These are phyloP conservation scores for Coniophora puteana DNA, from an alignment of 1,284 basidiomycete genomes.

Conservation along the genomic window DNA sequence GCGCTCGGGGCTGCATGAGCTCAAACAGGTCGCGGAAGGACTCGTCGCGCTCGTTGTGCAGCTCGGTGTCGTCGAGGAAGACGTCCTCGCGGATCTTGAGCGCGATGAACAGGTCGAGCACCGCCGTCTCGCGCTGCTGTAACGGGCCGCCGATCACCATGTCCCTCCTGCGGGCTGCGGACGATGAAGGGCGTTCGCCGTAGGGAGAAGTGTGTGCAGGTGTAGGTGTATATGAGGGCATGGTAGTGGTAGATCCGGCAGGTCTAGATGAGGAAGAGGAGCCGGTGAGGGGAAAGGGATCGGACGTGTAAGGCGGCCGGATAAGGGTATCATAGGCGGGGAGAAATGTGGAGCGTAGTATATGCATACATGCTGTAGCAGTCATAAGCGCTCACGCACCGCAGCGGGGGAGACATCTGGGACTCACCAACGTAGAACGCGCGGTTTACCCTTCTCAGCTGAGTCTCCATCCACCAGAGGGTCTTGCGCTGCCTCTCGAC, in stretches of 20 bases:
- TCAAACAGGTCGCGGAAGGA: slow-evolving; percentile 74
- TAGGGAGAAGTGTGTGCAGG: slow-evolving; percentile 20
- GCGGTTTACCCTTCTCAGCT: slow-evolving; percentile 60
- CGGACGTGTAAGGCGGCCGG: slow-evolving; percentile 63
- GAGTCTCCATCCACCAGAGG: slow-evolving; percentile 64
- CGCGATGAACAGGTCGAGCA: slow-evolving; percentile 74
- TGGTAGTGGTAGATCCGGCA: slow-evolving; percentile 19
- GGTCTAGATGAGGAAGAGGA: slow-evolving; percentile 24
- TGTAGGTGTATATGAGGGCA: slow-evolving; percentile 17
- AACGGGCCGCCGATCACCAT: no score
- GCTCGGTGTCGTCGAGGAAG: slow-evolving; percentile 63
- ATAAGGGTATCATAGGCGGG: slow-evolving; percentile 60
- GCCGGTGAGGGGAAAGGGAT: slow-evolving; percentile 60
- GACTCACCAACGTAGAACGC: slow-evolving; percentile 59
- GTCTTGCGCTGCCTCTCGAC: slow-evolving; percentile 55
- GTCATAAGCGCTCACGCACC: slow-evolving; percentile 9
- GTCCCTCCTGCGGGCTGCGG: no score
- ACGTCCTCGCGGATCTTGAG: slow-evolving; percentile 76
- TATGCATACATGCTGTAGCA: slow-evolving; percentile 67
- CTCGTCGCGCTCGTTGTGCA: slow-evolving; percentile 71
- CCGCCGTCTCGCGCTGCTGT: slow-evolving; percentile 64
- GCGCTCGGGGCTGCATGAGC: slow-evolving; percentile 63
- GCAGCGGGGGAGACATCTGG: background rate
- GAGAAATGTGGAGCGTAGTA: slow-evolving; percentile 70
- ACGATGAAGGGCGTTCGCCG: no score